Evolutionary conservation across 805 yeast species (phyloP), one percentile per base, ranked within the genome.

Genomic region (Cyberlindnera bimundalis): DNA sequence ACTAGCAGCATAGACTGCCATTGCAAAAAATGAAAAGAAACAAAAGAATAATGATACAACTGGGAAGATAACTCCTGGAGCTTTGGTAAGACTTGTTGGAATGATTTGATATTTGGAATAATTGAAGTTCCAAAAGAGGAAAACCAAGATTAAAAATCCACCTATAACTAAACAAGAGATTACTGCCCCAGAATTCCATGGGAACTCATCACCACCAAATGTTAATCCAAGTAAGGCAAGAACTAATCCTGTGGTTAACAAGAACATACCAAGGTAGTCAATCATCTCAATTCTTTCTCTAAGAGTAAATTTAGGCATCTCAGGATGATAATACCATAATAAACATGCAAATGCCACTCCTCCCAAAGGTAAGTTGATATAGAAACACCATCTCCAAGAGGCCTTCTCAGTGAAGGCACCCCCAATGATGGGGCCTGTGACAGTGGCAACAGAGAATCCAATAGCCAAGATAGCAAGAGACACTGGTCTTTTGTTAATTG

Each of bases 371-470:
- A 84, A 58, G 58, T 82, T 83, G 47, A 84, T 68, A 60, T 77
- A 84, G 56, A 81, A 84, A 52, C 86, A 78, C 88, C 89, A 82
- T 52, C 90, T 67, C 89, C 90, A 83, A 16, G 76, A 62, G 5
- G 71, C 77, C 36, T 72, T 62, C 3, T 75, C 61, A 1, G 84
- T 69, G 40, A 83, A 74, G 0, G 79, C 81, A 27, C 88, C 88
- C 10, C 88, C 88, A 20, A 82, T 56, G 28, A 79, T 61, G 0
- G 89, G 89, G 2, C 88, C 89, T 13, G 70, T 48, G 4, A 76
- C 78, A 11, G 75, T 66, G 0, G 81, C 71, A 2, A 74, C 59
- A 0, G 75, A 71, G 50, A 70, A 76, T 5, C 61, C 49, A 13
- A 46, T 27, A 17, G 58, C 53, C 31, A 62, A 29, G 23, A 46